phyloP scores from a whole-genome alignment of 495 filamentous ascomycete genomes.

The Lasiosphaeris hirsuta region DNA sequence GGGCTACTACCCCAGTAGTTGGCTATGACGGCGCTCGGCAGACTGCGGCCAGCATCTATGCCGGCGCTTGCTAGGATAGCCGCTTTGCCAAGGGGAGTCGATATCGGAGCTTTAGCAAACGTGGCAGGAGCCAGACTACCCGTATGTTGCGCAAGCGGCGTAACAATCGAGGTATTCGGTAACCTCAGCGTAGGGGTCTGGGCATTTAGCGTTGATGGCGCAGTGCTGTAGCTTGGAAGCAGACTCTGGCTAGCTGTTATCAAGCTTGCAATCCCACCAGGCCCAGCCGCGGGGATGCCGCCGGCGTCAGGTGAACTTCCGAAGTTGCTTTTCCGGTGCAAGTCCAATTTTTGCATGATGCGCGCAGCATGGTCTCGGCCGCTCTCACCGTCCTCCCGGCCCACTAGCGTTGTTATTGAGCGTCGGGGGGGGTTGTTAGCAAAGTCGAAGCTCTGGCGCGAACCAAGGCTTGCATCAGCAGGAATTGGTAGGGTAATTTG shows the following conservation, averaged over 20 bases:
- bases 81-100: slow-evolving; percentile 82
- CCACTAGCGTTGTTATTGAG: slow-evolving; percentile 43
- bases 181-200: slow-evolving; percentile 22
- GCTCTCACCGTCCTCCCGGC: slow-evolving; percentile 59
- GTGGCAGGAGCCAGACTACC: slow-evolving; percentile 78
- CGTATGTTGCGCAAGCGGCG: slow-evolving; percentile 34
- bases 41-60: slow-evolving; percentile 61
- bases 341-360: slow-evolving; percentile 88
- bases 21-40: slow-evolving; percentile 82
- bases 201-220: slow-evolving; percentile 24
- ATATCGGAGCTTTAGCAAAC: slow-evolving; percentile 77
- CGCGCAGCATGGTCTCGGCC: slow-evolving; percentile 75
- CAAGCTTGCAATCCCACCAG: slow-evolving; percentile 79
- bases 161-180: slow-evolving; percentile 13
- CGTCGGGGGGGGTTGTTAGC: slow-evolving; percentile 43
- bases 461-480: slow-evolving; percentile 34
- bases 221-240: slow-evolving; percentile 55
- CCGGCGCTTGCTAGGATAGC: slow-evolving; percentile 76
- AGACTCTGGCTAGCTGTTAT: slow-evolving; percentile 81
- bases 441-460: slow-evolving; percentile 72
- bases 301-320: slow-evolving; percentile 35
- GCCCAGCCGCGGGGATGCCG: slow-evolving; percentile 32
- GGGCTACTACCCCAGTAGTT: slow-evolving; percentile 89
- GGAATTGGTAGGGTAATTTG: slow-evolving; percentile 64
- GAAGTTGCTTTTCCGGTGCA: slow-evolving; percentile 75